These are phyloP conservation scores for Entomophthora muscae DNA, from an alignment of 371 early-diverging fungal species.

Conservation along the genomic window DNA sequence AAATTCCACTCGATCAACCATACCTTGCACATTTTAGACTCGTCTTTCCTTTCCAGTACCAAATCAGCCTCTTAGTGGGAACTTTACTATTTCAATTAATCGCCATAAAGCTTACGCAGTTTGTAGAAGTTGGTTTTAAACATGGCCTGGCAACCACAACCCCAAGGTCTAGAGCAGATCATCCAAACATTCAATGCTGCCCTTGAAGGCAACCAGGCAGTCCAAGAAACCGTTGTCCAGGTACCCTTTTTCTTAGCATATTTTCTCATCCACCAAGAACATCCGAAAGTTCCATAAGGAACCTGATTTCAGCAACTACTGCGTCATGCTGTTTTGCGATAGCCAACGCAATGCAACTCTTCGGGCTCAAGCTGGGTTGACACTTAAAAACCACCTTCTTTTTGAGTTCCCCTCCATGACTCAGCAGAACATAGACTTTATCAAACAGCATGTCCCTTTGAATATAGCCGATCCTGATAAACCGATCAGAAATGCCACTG, in stretches of 20 bases:
- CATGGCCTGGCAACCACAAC: slow-evolving; percentile 40
- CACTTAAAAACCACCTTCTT: slow-evolving; percentile 72
- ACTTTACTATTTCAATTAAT: no score
- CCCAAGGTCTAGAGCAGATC: slow-evolving; percentile 38
- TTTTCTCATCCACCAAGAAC: slow-evolving; percentile 30
- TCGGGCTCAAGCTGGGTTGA: slow-evolving; percentile 73
- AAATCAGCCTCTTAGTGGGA: no score
- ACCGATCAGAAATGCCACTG: slow-evolving; percentile 47
- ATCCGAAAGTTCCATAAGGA: slow-evolving; percentile 64
- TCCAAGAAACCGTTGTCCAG: slow-evolving; percentile 14
- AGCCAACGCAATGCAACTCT: slow-evolving; percentile 35
- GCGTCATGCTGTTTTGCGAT: slow-evolving; percentile 66
- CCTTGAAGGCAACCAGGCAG: slow-evolving; percentile 28
- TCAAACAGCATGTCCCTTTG: slow-evolving; percentile 49
- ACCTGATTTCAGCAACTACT: slow-evolving; percentile 79
- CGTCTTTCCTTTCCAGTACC: no score
- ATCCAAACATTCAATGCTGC: slow-evolving; percentile 39
- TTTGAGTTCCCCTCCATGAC: slow-evolving; percentile 34
- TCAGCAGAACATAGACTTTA: slow-evolving; percentile 45
- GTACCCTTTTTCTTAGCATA: slow-evolving; percentile 5
- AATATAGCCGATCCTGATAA: slow-evolving; percentile 52
- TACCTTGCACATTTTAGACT: no score
- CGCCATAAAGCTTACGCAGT: no score
- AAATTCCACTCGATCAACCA: no score
- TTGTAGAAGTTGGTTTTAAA: not conserved